Evolutionary conservation across 139 green algal species (phyloP).

Genomic region (Chlamydomonas schloesseri): DNA sequence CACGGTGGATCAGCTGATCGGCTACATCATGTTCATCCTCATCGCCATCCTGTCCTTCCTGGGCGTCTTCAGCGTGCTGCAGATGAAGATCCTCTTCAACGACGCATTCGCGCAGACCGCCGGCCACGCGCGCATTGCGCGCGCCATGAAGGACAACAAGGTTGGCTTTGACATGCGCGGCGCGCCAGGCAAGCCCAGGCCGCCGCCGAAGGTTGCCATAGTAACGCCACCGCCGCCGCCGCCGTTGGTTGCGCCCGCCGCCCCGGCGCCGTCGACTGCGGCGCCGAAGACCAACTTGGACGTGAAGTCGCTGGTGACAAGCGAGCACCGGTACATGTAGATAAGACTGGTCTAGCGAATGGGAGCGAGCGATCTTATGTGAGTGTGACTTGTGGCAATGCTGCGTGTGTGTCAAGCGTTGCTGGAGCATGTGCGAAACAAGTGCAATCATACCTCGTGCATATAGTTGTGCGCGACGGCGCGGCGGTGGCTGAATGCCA

Average conservation of each 20-base stretch:
- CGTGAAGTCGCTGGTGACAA: neutral
- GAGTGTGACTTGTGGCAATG: too few species aligned
- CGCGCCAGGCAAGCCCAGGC: neutral
- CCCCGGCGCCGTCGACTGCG: neutral
- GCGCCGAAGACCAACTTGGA: neutral
- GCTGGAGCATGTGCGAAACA: too few species aligned
- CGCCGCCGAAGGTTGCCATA: neutral
- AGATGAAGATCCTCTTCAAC: conserved; percentile 70
- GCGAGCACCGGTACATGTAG: conserved; percentile 47
- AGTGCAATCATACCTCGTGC: too few species aligned
- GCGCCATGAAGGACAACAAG: conserved; percentile 58
- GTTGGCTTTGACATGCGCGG: conserved; percentile 30
- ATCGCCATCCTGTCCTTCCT: conserved; percentile 61
- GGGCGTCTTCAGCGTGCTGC: conserved; percentile 49
- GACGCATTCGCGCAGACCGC: conserved; percentile 61
- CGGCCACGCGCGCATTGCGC: conserved; percentile 51
- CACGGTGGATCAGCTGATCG: conserved; percentile 46
- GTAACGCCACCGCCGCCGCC: neutral
- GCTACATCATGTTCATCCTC: conserved; percentile 62
- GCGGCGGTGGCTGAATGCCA: too few species aligned
- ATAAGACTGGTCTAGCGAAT: too few species aligned
- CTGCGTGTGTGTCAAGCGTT: too few species aligned
- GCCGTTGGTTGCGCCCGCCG: neutral
- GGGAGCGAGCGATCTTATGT: too few species aligned
- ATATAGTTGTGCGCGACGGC: too few species aligned